A percentile compares a stretch with the other conserved stretches of the same genome.
These are phyloP conservation scores for Stemphylium beticola DNA, from an alignment of 2,329 filamentous ascomycete genomes.

Conservation along the genomic window DNA sequence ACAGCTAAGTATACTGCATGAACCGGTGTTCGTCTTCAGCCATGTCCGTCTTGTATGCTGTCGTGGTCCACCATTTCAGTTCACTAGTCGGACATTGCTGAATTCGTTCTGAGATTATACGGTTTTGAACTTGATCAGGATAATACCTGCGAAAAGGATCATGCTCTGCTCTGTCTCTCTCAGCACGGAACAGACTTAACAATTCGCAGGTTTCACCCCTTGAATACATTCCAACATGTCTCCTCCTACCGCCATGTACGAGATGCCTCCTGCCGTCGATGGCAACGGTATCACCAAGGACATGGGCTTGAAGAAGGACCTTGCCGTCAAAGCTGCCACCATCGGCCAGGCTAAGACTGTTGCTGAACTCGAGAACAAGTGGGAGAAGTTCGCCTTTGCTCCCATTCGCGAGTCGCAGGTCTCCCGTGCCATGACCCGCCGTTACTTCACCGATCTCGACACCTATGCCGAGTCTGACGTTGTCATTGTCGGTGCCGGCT, in stretches of 20 bases:
- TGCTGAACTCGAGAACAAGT: constrained; percentile 73
- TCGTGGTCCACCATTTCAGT: constrained; percentile 3
- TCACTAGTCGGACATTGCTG: constrained; percentile 11
- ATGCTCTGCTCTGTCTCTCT: constrained; percentile 70
- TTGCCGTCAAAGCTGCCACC: constrained; percentile 57
- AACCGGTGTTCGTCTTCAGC: constrained; percentile 49
- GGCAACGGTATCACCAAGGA: constrained; percentile 22
- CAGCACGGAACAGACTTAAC: constrained; percentile 37
- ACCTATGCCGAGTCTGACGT: constrained; percentile 90
- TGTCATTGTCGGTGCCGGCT: constrained; percentile 90
- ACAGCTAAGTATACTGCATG: constrained; percentile 51
- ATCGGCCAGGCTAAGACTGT: constrained; percentile 61
- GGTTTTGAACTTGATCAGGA: constrained; percentile 95
- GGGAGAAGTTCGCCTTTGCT: constrained; percentile 81
- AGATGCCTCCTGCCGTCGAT: constrained; percentile 47
- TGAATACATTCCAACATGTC: constrained; percentile 64
- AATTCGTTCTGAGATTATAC: constrained; percentile 82
- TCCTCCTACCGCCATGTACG: constrained; percentile 72
- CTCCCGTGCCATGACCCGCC: constrained; percentile 89
- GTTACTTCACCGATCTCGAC: constrained; percentile 91
- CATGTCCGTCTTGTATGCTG: constrained; percentile 1
- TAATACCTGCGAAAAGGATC: constrained; percentile 99
- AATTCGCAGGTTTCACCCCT: constrained; percentile 37
- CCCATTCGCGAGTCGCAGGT: constrained; percentile 92
- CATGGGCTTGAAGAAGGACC: constrained; percentile 44